Conservation (phyloP, 148 eudicot species). For the Rhododendron ferrugineum region DNA sequence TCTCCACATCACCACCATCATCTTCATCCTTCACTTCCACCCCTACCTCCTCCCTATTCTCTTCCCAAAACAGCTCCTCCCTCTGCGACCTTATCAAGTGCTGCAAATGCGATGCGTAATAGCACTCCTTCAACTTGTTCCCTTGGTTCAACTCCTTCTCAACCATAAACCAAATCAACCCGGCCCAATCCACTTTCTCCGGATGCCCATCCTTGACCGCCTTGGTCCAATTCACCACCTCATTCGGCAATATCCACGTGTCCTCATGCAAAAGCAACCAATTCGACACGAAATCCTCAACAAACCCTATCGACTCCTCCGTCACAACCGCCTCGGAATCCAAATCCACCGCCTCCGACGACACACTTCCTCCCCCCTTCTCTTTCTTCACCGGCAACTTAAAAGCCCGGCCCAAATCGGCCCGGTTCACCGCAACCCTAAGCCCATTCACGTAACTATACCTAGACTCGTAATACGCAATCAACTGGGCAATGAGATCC, state of each 20-base stretch:
- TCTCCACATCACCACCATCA: constrained; percentile 21
- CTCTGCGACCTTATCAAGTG: constrained; percentile 54
- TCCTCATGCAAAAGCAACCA: constrained; percentile 83
- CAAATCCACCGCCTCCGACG: constrained; percentile 25
- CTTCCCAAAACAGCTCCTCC: constrained; percentile 29
- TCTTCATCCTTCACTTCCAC: constrained; percentile 27
- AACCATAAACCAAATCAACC: constrained; percentile 80
- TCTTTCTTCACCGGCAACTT: constrained; percentile 44
- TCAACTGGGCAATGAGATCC: constrained; percentile 53
- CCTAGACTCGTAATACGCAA: constrained; percentile 38
- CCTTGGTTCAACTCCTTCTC: constrained; percentile 76
- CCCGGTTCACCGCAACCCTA: constrained; percentile 44
- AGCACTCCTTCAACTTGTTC: constrained; percentile 47
- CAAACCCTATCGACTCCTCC: constrained; percentile 39
- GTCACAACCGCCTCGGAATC: constrained; percentile 29
- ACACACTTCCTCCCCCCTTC: constrained; percentile 14
- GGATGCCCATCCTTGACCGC: constrained; percentile 59
- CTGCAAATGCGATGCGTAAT: constrained; percentile 87
- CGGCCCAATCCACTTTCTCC: constrained; percentile 81
- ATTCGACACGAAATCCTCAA: constrained; percentile 55
- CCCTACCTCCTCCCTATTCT: constrained; percentile 8
- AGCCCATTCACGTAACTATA: constrained; percentile 35
- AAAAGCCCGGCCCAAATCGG: constrained; percentile 64
- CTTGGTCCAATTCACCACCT: constrained; percentile 48
- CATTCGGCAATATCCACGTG: constrained; percentile 55